Evolutionary conservation across 2,329 filamentous ascomycete species (phyloP).

Genomic region (Amylocarpus encephaloides): DNA sequence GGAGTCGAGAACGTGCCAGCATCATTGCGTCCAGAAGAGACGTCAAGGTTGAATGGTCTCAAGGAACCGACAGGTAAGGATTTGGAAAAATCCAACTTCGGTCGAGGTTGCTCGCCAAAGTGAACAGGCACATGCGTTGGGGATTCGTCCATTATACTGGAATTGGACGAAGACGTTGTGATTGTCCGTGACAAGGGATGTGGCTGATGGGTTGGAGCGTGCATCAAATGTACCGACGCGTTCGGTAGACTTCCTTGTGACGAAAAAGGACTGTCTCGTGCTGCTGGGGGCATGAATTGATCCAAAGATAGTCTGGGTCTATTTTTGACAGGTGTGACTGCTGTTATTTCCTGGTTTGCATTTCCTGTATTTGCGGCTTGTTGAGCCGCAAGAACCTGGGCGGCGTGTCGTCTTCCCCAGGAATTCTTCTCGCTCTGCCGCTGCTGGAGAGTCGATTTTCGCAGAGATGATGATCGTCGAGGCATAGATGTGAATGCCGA

Average conservation of each 20-base stretch:
- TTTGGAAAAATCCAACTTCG: constrained; percentile 59
- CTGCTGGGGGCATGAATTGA: constrained; percentile 61
- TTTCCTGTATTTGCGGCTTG: constrained; percentile 18
- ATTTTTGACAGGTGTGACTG: constrained; percentile 50
- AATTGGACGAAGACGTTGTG: constrained; percentile 79
- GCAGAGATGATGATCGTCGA: constrained; percentile 67
- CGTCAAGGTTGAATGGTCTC: constrained; percentile 37
- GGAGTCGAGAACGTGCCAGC: constrained; percentile 63
- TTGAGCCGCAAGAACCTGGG: constrained; percentile 35
- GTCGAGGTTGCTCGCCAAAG: constrained; percentile 46
- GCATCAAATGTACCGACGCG: constrained; percentile 46
- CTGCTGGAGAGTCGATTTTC: constrained; percentile 84
- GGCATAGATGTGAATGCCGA: constrained; percentile 44
- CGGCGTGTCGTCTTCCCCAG: constrained; percentile 53
- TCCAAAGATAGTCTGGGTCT: constrained; percentile 74
- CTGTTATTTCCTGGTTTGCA: constrained; percentile 42
- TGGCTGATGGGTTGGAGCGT: constrained; percentile 44
- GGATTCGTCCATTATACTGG: constrained; percentile 68
- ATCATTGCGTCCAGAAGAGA: constrained; percentile 39
- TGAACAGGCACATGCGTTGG: constrained; percentile 56
- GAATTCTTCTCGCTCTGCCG: constrained; percentile 64
- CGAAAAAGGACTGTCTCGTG: constrained; percentile 60
- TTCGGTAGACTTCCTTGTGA: constrained; percentile 45
- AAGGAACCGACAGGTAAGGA: constrained; percentile 65
- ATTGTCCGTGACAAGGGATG: constrained; percentile 84